Evolutionary conservation across 306 rosid species (phyloP).

Genomic region (Echinosophora koreensis): DNA sequence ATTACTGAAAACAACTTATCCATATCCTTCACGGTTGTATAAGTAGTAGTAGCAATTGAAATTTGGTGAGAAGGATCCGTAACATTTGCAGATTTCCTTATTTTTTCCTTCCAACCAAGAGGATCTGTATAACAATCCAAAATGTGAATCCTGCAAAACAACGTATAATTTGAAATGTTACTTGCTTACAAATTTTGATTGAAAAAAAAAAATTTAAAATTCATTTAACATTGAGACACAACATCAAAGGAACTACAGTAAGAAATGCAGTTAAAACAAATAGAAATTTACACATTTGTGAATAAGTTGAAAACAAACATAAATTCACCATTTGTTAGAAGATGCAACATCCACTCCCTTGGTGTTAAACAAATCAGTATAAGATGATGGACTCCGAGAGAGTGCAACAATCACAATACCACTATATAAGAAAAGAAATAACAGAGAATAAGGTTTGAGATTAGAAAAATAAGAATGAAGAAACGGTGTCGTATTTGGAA

Average conservation of each 20-base stretch:
- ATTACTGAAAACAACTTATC: slow-evolving; percentile 61
- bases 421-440: slow-evolving; percentile 44
- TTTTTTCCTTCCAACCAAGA: slow-evolving; percentile 88
- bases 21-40: slow-evolving; percentile 71
- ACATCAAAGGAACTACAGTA: not conserved
- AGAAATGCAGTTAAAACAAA: slow-evolving; percentile 15
- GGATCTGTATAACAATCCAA: slow-evolving; percentile 98
- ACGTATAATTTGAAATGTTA: slow-evolving; percentile 19
- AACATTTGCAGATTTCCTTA: slow-evolving; percentile 50
- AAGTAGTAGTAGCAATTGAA: slow-evolving; percentile 51
- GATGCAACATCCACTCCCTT: slow-evolving; percentile 63
- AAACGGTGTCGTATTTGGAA: not conserved
- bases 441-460: slow-evolving; percentile 5
- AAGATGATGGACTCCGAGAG: slow-evolving; percentile 75
- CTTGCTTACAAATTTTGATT: not conserved
- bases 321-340: slow-evolving; percentile 62
- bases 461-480: not conserved
- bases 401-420: slow-evolving; percentile 79
- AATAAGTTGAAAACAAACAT: not conserved
- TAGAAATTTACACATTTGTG: slow-evolving; percentile 39
- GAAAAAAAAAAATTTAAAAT: not conserved
- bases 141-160: slow-evolving; percentile 74
- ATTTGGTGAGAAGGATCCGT: slow-evolving; percentile 49
- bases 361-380: slow-evolving; percentile 60
- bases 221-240: not conserved